Evolutionary conservation across 352 stramenopile genomes (phyloP).

Genomic region (Globisporangium mamillatum): DNA sequence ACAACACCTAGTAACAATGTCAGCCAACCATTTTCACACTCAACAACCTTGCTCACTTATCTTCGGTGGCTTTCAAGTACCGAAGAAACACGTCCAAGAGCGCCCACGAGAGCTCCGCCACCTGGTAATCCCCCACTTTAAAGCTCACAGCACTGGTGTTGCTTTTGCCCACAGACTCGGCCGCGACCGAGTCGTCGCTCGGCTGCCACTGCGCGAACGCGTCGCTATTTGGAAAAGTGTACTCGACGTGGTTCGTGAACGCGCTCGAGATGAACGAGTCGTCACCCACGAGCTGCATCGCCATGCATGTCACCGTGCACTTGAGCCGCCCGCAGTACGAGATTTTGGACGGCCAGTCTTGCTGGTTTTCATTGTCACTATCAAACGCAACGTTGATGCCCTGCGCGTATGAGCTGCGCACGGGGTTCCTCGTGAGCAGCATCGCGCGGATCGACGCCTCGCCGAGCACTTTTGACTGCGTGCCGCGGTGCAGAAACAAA

Average conservation of each 20-base stretch:
- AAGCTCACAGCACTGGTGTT: background rate
- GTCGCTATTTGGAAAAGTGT: slow-evolving; percentile 37
- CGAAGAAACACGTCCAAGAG: slow-evolving; percentile 22
- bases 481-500: slow-evolving; percentile 41
- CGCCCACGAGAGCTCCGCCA: slow-evolving; percentile 10
- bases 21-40: background rate
- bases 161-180: background rate
- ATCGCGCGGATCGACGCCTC: slow-evolving; percentile 40
- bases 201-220: slow-evolving; percentile 39
- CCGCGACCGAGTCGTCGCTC: background rate
- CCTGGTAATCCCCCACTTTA: slow-evolving; percentile 10
- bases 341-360: slow-evolving; percentile 37
- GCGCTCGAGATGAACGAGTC: slow-evolving; percentile 45
- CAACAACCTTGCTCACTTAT: background rate
- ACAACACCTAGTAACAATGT: background rate
- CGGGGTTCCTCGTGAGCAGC: slow-evolving; percentile 39
- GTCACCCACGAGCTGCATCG: slow-evolving; percentile 35
- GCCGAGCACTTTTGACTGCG: slow-evolving; percentile 42
- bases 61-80: slow-evolving; percentile 13
- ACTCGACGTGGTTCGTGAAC: slow-evolving; percentile 45
- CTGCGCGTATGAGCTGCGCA: slow-evolving; percentile 33
- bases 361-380: background rate
- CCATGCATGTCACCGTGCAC: slow-evolving; percentile 56
- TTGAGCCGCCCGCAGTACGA: slow-evolving; percentile 48
- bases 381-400: slow-evolving; percentile 43